Evolutionary conservation across 257 asterid species (phyloP), one percentile per base, ranked within the genome.

Genomic region (Cordia subcordata): DNA sequence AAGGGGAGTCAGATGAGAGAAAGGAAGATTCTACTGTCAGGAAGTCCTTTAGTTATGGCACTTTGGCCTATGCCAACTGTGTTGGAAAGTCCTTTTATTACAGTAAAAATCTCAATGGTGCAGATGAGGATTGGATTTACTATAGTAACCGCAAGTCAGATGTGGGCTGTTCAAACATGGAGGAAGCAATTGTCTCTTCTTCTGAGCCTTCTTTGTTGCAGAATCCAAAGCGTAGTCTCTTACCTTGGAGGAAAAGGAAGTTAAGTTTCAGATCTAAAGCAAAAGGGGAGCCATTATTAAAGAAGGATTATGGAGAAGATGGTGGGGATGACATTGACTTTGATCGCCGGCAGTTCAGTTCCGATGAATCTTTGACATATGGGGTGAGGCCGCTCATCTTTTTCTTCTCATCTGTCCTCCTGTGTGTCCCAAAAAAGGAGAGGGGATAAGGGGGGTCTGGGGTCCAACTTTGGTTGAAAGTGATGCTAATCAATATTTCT

Each of bases 241-340:
- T 91, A 53, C 91, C 96, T 47, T 91, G 98, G 98, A 87, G 82
- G 78, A 91, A 85, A 78, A 82, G 98, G 74, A 91, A 91, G 68
- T 70, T 83, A 73, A 85, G 92, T 71, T 87, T 90, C 63, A 79
- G 94, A 68, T 90, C 98, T 23, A 91, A 80, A 77, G 76, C 83
- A 64, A 90, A 82, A 74, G 99, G 96, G 51, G 99, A 92, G 81
- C 99, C 99, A 1, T 67, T 92, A 64, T 81, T 92, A 67, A 92
- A 86, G 80, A 92, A 86, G 83, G 88, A 75, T 13, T 72, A 82
- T 69, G 94, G 83, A 49, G 99, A 92, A 77, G 99, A 88, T 77
- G 99, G 99, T n/a, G 99, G 99, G 12, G 99, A 92, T 72, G 99
- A 92, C 63, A 91, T 91, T 55, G 98, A 91, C 82, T 87, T 61